Percentiles rank a stretch among this genome's conserved stretches.
Conservation (phyloP, 23 red algal species). For the Agarophyton chilense region DNA sequence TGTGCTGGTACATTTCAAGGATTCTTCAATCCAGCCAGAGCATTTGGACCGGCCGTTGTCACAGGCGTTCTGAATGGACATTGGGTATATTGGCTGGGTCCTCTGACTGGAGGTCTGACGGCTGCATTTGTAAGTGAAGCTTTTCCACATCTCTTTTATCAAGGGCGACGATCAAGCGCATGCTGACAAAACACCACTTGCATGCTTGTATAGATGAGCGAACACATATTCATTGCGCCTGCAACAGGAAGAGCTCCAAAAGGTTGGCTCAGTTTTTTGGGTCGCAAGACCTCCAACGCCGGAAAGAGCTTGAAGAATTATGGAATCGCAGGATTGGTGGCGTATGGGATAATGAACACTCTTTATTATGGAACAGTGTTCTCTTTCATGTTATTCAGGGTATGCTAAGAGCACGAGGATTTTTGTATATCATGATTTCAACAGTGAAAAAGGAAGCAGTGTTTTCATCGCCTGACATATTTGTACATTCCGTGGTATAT, state of each 20-base stretch:
- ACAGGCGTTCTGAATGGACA: constrained; percentile 10
- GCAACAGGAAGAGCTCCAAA: constrained; percentile 22
- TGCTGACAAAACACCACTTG: neutral
- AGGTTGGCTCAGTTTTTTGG: constrained; percentile 13
- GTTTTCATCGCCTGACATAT: constrained; percentile 15
- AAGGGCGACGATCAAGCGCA: neutral
- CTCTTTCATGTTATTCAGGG: constrained; percentile 55
- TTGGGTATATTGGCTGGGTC: constrained; percentile 64
- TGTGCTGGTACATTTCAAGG: constrained; percentile 37
- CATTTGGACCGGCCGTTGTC: constrained; percentile 63
- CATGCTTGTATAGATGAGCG: constrained; percentile 8
- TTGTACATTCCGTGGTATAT: constrained; percentile 16
- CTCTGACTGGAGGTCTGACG: constrained; percentile 17
- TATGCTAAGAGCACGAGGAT: constrained; percentile 38
- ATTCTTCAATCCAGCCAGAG: constrained; percentile 59
- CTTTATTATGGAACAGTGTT: constrained; percentile 79
- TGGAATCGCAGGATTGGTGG: constrained; percentile 75
- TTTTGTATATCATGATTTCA: neutral
- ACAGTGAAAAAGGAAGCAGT: neutral
- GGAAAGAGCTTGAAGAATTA: constrained; percentile 48
- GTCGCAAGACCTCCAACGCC: neutral
- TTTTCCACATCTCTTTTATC: neutral
- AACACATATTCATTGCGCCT: constrained; percentile 66
- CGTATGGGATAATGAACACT: constrained; percentile 84
- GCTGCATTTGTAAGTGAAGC: constrained; percentile 46